Percentiles rank a stretch among this genome's conserved stretches.
phyloP scores from a whole-genome alignment of 2,329 filamentous ascomycete species.

The Fusarium brachygibbosum region DNA sequence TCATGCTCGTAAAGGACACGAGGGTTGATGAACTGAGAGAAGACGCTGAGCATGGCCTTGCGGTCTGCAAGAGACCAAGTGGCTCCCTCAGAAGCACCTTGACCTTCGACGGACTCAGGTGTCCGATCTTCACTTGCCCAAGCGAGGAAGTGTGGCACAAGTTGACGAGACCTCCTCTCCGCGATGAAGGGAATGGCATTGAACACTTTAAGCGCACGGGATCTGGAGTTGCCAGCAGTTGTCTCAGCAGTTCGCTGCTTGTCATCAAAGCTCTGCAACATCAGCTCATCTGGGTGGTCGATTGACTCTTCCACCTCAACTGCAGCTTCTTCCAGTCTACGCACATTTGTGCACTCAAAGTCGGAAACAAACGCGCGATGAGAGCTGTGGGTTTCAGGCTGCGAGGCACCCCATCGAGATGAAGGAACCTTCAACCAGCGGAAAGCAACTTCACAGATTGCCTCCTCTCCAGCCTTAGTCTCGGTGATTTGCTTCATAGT shows the following conservation, averaged over 20 bases:
- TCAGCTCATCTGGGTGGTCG: constrained; percentile 66
- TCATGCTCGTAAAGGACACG: constrained; percentile 82
- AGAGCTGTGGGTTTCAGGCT: constrained; percentile 52
- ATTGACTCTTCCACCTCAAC: constrained; percentile 66
- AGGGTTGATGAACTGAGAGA: constrained; percentile 89
- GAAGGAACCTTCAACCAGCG: constrained; percentile 78
- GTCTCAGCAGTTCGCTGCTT: constrained; percentile 69
- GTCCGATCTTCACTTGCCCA: constrained; percentile 74
- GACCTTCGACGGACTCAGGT: constrained; percentile 53
- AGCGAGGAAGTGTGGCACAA: constrained; percentile 87
- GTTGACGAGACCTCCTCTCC: constrained; percentile 85
- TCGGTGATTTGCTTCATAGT: constrained; percentile 82
- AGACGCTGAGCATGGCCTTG: constrained; percentile 83
- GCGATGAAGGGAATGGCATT: constrained; percentile 79
- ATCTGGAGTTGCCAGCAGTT: constrained; percentile 71
- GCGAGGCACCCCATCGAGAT: constrained; percentile 64
- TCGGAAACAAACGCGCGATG: constrained; percentile 68
- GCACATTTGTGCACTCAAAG: constrained; percentile 87
- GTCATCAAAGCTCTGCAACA: constrained; percentile 74
- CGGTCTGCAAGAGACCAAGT: constrained; percentile 84
- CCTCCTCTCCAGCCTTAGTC: constrained; percentile 77
- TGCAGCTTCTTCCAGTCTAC: constrained; percentile 67
- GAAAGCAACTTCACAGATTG: constrained; percentile 79
- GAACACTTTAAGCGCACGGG: constrained; percentile 84
- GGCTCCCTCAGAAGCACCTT: constrained; percentile 53